Percentiles rank a stretch among this genome's conserved stretches.
Evolutionary conservation across 306 rosid species (phyloP).

Genomic region (Medicago lupulina): DNA sequence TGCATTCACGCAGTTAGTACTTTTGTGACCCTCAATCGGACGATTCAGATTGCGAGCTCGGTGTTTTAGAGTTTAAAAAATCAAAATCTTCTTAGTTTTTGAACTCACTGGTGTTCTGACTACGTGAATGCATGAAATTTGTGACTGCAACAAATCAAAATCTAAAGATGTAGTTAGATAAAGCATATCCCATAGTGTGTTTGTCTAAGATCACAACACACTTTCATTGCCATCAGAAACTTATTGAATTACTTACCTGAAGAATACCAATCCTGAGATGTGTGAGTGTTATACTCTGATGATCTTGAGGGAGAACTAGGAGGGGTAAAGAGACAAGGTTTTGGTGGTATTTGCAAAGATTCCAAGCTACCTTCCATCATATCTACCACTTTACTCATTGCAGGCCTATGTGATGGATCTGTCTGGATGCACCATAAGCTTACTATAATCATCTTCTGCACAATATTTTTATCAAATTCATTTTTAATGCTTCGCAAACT

Average conservation of each 20-base stretch:
- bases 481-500: slow-evolving; percentile 19
- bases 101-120: too few species aligned
- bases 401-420: slow-evolving; percentile 46
- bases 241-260: neutral
- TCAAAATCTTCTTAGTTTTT: too few species aligned
- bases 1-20: too few species aligned
- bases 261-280: neutral
- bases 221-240: too few species aligned
- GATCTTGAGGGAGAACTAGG: slow-evolving; percentile 15
- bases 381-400: slow-evolving; percentile 47
- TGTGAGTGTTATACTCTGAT: neutral
- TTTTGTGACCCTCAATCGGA: too few species aligned
- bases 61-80: too few species aligned
- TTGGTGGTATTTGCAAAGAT: slow-evolving; percentile 45
- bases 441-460: slow-evolving; percentile 49
- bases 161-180: too few species aligned
- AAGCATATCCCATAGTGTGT: too few species aligned
- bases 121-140: too few species aligned
- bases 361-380: slow-evolving; percentile 48
- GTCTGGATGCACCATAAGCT: slow-evolving; percentile 49
- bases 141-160: too few species aligned
- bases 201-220: too few species aligned
- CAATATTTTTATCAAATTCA: slow-evolving; percentile 38
- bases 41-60: too few species aligned
- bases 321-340: slow-evolving; percentile 44